These are phyloP conservation scores for Lachnellula occidentalis DNA, from an alignment of 2,329 filamentous ascomycete genomes.

Conservation along the genomic window DNA sequence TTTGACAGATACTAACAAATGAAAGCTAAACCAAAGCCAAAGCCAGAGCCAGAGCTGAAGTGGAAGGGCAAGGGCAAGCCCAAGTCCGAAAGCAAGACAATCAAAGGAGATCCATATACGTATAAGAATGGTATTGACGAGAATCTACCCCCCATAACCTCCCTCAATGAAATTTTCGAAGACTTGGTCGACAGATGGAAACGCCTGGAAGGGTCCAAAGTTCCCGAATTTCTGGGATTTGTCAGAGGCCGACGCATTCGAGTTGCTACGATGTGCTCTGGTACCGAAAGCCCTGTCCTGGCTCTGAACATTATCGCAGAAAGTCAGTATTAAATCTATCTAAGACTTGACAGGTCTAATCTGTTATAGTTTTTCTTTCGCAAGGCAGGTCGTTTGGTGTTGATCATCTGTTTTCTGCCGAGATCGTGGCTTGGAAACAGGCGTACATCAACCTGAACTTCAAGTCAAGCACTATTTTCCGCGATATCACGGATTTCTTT, in stretches of 20 bases:
- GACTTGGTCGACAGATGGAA: neutral
- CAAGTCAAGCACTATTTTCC: conserved; percentile 45
- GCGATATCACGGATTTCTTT: conserved; percentile 51
- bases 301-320: conserved; percentile 53
- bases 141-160: neutral
- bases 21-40: no score
- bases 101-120: neutral
- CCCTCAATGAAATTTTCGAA: neutral
- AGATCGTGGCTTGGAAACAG: conserved; percentile 60
- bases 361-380: neutral
- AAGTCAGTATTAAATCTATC: conserved; percentile 30
- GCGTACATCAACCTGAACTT: conserved; percentile 59
- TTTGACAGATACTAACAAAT: no score
- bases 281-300: conserved; percentile 69
- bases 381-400: conserved; percentile 23
- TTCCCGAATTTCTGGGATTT: conserved; percentile 20
- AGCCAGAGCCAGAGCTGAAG: no score
- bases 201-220: neutral
- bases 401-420: conserved; percentile 55
- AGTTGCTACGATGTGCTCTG: conserved; percentile 71
- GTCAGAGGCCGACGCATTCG: conserved; percentile 38
- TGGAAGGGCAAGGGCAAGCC: no score
- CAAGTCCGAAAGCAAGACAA: neutral
- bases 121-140: conserved; percentile 8
- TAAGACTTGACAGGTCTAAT: neutral